phyloP scores from a whole-genome alignment of 2,329 filamentous ascomycete species.

The Apiospora hydei region DNA sequence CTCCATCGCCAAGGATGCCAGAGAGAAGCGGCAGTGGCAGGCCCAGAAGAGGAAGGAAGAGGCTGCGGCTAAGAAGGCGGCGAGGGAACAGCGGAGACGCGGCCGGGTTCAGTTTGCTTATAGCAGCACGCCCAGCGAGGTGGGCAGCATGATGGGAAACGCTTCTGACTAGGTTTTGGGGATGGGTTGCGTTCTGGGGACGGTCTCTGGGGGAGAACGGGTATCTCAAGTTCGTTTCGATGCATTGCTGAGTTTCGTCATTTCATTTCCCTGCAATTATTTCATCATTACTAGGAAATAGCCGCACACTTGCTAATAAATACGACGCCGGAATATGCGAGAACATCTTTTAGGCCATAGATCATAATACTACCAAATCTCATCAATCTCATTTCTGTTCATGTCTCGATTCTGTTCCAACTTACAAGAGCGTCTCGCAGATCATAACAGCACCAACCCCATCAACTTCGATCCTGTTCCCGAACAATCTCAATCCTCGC shows the following conservation, averaged over 20 bases:
- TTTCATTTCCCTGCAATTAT: no score
- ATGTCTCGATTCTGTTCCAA: no score
- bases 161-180: not conserved
- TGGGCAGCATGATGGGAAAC: not conserved
- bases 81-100: not conserved
- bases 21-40: no score
- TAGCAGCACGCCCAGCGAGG: not conserved
- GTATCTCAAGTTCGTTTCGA: no score
- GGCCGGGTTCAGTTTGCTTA: not conserved
- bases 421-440: no score
- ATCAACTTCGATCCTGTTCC: not conserved
- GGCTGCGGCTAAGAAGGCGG: not conserved
- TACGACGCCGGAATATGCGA: no score
- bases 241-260: not conserved
- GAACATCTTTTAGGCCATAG: no score
- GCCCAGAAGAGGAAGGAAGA: not conserved
- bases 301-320: no score
- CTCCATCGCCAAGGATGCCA: not conserved
- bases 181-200: not conserved
- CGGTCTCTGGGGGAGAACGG: not conserved
- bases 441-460: not conserved
- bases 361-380: no score
- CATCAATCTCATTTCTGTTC: no score
- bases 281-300: no score
- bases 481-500: conserved; percentile 34